Base-by-base conservation (phyloP, 2,329 filamentous ascomycete genomes). In the Diaporthe nobilis region DNA sequence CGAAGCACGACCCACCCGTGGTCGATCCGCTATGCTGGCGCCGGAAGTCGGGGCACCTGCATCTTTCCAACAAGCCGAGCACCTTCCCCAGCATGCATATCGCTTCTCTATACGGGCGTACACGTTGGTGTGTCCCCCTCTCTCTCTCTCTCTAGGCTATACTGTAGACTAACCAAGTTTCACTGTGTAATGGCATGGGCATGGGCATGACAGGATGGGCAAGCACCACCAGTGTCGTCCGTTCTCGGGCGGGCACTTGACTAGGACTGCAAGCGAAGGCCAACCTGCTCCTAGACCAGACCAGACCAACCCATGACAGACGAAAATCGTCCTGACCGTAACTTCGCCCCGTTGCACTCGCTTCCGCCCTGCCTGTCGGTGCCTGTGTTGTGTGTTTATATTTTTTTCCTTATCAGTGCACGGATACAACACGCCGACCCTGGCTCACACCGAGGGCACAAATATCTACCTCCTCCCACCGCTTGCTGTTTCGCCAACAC, bases 391-490 rank as follows among this genome's bases (percentile, higher is more conserved):
- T 71, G n/a, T 70, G n/a, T 37, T 13, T 70, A 25, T 42, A 2
- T 8, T 42, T 49, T 12, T 47, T 49, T 42, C 12, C 71, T 72
- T 61, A 61, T 61, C 58, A 42, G 71, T 53, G 70, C 70, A 61
- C 57, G 39, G 65, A 55, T 70, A 55, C 22, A 39, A 13, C 49
- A 51, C 39, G 34, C 47, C 65, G 31, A 17, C 47, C 65, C 47
- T 53, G 65, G 47, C 65, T 53, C 65, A 39, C 65, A 68, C 65
- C 34, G 8, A 28, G 55, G 51, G 53, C 63, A 49, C 73, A 55
- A 68, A 75, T 61, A 72, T 75, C 49, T 75, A 75, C 61, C 68
- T 65, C 25, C 28, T 63, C 57, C 73, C 44, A 39, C 67, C 58
- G 53, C 65, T 65, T 60, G 67, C 34, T 61, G 20, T 44, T 37